These are phyloP conservation scores for Alternaria atra DNA, from an alignment of 2,329 filamentous ascomycete species.

Conservation along the genomic window DNA sequence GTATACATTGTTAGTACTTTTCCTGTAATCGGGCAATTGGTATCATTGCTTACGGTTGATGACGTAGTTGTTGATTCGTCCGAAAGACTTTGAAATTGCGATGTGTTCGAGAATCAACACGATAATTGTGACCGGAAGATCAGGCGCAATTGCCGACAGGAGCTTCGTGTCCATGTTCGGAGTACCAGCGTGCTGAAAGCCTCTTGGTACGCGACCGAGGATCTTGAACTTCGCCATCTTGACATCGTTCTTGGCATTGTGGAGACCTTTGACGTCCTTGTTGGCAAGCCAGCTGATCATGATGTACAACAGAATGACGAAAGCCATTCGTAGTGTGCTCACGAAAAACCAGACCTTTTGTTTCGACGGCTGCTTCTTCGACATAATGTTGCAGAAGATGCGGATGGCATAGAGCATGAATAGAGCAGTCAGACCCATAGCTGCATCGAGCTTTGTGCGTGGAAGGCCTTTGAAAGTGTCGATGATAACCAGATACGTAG, in stretches of 20 bases:
- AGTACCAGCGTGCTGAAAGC: slow-evolving; percentile 78
- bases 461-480: slow-evolving; percentile 80
- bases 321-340: slow-evolving; percentile 88
- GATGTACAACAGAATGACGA: slow-evolving; percentile 91
- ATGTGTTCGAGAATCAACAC: slow-evolving; percentile 98
- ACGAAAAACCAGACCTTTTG: slow-evolving; percentile 90
- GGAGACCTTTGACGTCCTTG: slow-evolving; percentile 54
- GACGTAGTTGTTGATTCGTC: slow-evolving; percentile 92
- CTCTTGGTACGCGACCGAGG: slow-evolving; percentile 31
- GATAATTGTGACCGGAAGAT: slow-evolving; percentile 87
- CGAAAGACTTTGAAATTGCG: slow-evolving; percentile 96
- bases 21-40: not conserved
- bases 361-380: slow-evolving; percentile 72
- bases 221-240: slow-evolving; percentile 74
- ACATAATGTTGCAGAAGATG: slow-evolving; percentile 55
- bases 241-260: slow-evolving; percentile 58
- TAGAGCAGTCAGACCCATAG: slow-evolving; percentile 84
- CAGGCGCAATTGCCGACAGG: slow-evolving; percentile 71
- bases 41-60: slow-evolving; percentile 69
- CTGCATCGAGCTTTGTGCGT: slow-evolving; percentile 76
- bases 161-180: slow-evolving; percentile 74
- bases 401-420: slow-evolving; percentile 71
- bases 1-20: not conserved
- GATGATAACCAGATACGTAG: slow-evolving; percentile 86
- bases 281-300: slow-evolving; percentile 90